Evolutionary conservation across 495 filamentous ascomycete species (phyloP), one percentile per base, ranked within the genome.

Genomic region (Penicillium antarcticum): DNA sequence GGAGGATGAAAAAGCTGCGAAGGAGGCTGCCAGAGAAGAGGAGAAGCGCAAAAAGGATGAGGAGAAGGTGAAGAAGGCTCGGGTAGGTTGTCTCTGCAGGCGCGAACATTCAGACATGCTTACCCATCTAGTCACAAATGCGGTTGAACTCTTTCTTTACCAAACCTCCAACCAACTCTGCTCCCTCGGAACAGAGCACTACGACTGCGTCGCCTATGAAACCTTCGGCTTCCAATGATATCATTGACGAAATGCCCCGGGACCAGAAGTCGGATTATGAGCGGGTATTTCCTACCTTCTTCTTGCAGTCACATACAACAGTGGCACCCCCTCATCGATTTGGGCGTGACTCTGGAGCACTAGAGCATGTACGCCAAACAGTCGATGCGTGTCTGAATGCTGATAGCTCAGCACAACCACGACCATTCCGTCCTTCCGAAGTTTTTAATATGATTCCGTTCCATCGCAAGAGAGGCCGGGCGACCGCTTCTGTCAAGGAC

Each of bases 231-330:
- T 47, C 51, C 3, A 47, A 26, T 45, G 57, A 61, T 6, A 23
- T 52, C 6, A 24, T 62, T 18, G 39, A 53, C n/a, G 47, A 61
- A 32, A 57, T 51, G 26, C 26, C 26, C 42, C 47, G 18, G 11
- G 13, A 5, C 26, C 23, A 18, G 13, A 55, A 71, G 31, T 79
- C 83, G 0, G 79, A 85, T 36, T 97, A 95, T 58, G 73, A 88
- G 13, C 80, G 80, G 54, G 68, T 63, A 26, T 97, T 97, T 59
- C 81, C 87, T 12, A 80, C 87, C 0, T 96, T 95, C 67, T 91
- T 86, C 50, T 54, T 91, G 9, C 82, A 91, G 46, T 73, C 79
- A 12, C 74, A 87, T 57, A 86, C 87, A 2, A 78, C 53, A 9
- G 48, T 92, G 36, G 88, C 89, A 2, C 73, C 75, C 0, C 51